Evolutionary conservation across 2,329 filamentous ascomycete species (phyloP).

Genomic region (Verticillium nubilum): DNA sequence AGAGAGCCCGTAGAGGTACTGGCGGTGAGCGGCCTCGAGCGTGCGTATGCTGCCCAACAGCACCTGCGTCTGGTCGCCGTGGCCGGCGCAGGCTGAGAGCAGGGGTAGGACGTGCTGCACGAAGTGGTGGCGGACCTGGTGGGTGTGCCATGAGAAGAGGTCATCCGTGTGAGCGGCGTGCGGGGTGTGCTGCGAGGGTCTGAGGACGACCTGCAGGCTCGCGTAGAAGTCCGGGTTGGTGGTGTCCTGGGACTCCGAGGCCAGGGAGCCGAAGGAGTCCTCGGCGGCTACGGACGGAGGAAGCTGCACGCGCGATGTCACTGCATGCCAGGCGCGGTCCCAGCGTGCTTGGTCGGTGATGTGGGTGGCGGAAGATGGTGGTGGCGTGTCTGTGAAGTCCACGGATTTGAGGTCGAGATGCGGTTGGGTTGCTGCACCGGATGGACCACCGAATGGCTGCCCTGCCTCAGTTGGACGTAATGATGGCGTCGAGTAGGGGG

Average conservation of each 20-base stretch:
- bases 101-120: conserved; percentile 53
- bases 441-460: conserved; percentile 39
- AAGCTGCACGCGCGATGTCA: conserved; percentile 52
- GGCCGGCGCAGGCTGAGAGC: conserved; percentile 40
- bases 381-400: conserved; percentile 11
- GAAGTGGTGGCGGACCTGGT: conserved; percentile 57
- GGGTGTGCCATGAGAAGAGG: conserved; percentile 54
- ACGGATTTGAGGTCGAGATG: background rate
- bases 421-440: conserved; percentile 6
- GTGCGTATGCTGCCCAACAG: conserved; percentile 49
- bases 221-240: conserved; percentile 37
- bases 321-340: conserved; percentile 58
- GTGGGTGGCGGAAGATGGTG: conserved; percentile 9
- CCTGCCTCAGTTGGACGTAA: conserved; percentile 33
- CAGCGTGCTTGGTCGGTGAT: conserved; percentile 49
- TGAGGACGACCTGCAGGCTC: conserved; percentile 47
- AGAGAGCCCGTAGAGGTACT: conserved; percentile 50
- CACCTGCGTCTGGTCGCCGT: conserved; percentile 38
- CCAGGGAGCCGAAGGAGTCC: conserved; percentile 46
- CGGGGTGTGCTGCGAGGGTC: conserved; percentile 40
- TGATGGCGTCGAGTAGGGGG: conserved; percentile 34
- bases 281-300: conserved; percentile 49
- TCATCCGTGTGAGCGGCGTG: conserved; percentile 48
- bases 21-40: conserved; percentile 53
- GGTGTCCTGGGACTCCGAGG: conserved; percentile 35